These are phyloP conservation scores for Globisporangium heterothallicum DNA, from an alignment of 352 stramenopile genomes.

Conservation along the genomic window DNA sequence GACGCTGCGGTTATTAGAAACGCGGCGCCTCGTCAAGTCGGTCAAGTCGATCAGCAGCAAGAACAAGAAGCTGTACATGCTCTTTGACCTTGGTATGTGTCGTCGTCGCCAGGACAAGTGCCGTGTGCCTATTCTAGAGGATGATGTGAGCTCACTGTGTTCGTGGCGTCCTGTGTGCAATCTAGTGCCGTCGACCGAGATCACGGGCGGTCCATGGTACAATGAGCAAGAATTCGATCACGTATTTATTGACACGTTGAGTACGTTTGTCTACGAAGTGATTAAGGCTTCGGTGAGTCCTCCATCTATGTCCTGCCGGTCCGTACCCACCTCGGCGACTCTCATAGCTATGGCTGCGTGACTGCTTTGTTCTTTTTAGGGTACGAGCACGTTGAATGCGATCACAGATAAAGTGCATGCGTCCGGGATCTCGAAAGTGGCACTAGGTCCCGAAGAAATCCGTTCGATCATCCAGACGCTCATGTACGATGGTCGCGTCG, in stretches of 20 bases:
- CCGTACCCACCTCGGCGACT: too few species aligned
- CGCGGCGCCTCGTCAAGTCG: slow-evolving; percentile 96
- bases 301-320: not conserved
- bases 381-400: slow-evolving; percentile 82
- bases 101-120: too few species aligned
- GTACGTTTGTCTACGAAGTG: slow-evolving; percentile 92
- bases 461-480: slow-evolving; percentile 90
- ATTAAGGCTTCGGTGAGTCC: slow-evolving; percentile 65
- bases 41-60: slow-evolving; percentile 99
- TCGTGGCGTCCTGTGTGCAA: slow-evolving; percentile 15
- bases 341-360: too few species aligned
- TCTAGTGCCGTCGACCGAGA: slow-evolving; percentile 94
- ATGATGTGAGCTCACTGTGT: slow-evolving; percentile 1
- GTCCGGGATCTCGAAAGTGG: slow-evolving; percentile 89
- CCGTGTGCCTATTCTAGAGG: too few species aligned
- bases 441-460: slow-evolving; percentile 87
- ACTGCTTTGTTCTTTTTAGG: slow-evolving; percentile 24
- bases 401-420: slow-evolving; percentile 89
- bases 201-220: slow-evolving; percentile 99
- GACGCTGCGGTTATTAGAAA: slow-evolving; percentile 97
- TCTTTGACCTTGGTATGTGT: slow-evolving; percentile 85
- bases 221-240: slow-evolving; percentile 99
- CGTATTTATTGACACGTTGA: slow-evolving; percentile 97
- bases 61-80: slow-evolving; percentile 99
- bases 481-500: slow-evolving; percentile 89